Percentiles rank a stretch among this genome's conserved stretches.
phyloP scores from a whole-genome alignment of 2,329 filamentous ascomycete species.

The Cordyceps pruinosa region DNA sequence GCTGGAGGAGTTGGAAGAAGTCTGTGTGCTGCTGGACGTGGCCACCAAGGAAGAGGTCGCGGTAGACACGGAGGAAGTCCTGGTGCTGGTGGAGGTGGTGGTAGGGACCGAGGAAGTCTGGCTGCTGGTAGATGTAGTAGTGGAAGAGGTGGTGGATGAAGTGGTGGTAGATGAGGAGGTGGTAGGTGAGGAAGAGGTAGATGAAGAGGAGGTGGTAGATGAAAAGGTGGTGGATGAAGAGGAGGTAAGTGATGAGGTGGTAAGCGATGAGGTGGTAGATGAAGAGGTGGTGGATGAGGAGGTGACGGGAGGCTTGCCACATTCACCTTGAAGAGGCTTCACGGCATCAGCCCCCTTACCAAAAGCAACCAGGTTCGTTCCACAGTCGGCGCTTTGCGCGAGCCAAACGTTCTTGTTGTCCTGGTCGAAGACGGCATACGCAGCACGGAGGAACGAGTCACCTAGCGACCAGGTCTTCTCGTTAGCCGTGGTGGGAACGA shows the following conservation, averaged over 20 bases:
- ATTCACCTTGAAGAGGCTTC: constrained; percentile 5
- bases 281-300: constrained; percentile 1
- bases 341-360: constrained; percentile 26
- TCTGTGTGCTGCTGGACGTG: no score
- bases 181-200: no score
- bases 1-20: no score
- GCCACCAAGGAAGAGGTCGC: no score
- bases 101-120: constrained; percentile 17
- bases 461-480: background rate
- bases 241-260: constrained; percentile 2
- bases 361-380: constrained; percentile 19
- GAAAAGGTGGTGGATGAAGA: no score
- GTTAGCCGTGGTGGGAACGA: background rate
- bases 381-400: constrained; percentile 20
- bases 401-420: constrained; percentile 21
- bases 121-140: constrained; percentile 16
- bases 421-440: constrained; percentile 19
- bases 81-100: no score
- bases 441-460: constrained; percentile 12
- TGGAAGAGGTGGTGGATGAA: background rate
- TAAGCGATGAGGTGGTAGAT: constrained; percentile 16
- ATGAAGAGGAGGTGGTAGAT: no score
- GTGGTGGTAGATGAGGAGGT: constrained; percentile 5
- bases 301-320: constrained; percentile 5
- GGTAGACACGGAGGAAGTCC: no score